A percentile compares a stretch with the other conserved stretches of the same genome.
phyloP scores from a whole-genome alignment of 2,329 filamentous ascomycete species.

The Aurifilum marmelostoma region DNA sequence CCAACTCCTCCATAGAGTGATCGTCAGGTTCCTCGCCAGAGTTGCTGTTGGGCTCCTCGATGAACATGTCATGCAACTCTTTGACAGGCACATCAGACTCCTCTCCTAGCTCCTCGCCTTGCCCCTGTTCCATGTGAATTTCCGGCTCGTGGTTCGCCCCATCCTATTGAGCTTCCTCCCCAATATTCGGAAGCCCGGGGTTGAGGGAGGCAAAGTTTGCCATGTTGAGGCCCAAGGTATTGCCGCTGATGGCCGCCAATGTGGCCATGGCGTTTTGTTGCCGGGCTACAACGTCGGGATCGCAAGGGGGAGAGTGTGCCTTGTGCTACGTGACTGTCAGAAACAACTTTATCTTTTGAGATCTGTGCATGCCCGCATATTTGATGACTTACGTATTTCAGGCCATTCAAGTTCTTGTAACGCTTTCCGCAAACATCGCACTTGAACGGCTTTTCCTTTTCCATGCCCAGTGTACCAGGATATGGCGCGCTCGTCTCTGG shows the following conservation, averaged over 20 bases:
- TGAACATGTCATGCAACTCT: slow-evolving; percentile 19
- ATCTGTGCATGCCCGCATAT: neutral
- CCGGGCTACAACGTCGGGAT: slow-evolving; percentile 69
- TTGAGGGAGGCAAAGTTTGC: slow-evolving; percentile 39
- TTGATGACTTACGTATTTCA: slow-evolving; percentile 77
- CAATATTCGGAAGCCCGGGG: slow-evolving; percentile 45
- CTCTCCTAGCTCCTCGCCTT: slow-evolving; percentile 20
- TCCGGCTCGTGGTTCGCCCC: slow-evolving; percentile 30
- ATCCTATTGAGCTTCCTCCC: slow-evolving; percentile 44
- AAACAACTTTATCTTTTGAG: slow-evolving; percentile 6
- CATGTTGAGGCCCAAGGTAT: slow-evolving; percentile 39
- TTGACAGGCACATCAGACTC: slow-evolving; percentile 18
- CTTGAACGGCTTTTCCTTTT: slow-evolving; percentile 98
- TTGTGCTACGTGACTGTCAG: slow-evolving; percentile 61
- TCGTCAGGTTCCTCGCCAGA: slow-evolving; percentile 6
- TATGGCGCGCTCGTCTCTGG: slow-evolving; percentile 93
- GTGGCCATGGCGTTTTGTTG: slow-evolving; percentile 42
- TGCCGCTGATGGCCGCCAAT: slow-evolving; percentile 38
- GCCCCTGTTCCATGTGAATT: slow-evolving; percentile 26
- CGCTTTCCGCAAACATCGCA: slow-evolving; percentile 97
- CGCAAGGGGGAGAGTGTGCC: slow-evolving; percentile 84
- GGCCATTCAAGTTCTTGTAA: slow-evolving; percentile 97
- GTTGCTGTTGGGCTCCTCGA: slow-evolving; percentile 13
- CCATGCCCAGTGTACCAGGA: slow-evolving; percentile 97
- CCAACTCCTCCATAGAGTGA: neutral